phyloP scores from a whole-genome alignment of 345 rosid species.

The Sapria himalayana region DNA sequence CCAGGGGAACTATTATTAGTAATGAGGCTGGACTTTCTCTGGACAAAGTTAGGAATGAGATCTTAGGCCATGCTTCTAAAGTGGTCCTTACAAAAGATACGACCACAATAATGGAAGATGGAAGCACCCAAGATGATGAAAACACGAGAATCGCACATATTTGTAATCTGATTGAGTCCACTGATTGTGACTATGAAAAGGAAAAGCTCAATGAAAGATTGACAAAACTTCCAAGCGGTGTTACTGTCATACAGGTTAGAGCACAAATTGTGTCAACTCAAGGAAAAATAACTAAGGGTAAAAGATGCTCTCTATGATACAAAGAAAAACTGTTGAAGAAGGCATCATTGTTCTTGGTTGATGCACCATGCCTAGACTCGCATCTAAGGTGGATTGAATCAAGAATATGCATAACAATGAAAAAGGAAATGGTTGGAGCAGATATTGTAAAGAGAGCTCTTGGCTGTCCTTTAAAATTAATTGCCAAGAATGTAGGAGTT shows the following conservation, averaged over 20 bases:
- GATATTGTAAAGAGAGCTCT: no score
- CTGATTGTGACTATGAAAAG: slow-evolving; percentile 86
- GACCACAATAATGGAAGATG: slow-evolving; percentile 87
- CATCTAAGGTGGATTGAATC: no score
- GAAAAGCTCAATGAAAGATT: slow-evolving; percentile 89
- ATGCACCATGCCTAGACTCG: no score
- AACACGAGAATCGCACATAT: slow-evolving; percentile 82
- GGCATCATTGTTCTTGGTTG: no score
- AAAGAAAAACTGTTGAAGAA: no score
- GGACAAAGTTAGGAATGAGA: slow-evolving; percentile 88
- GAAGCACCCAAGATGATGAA: slow-evolving; percentile 90
- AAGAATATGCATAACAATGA: no score
- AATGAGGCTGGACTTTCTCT: slow-evolving; percentile 90
- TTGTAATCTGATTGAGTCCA: slow-evolving; percentile 78
- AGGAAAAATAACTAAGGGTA: no score
- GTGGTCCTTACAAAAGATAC: slow-evolving; percentile 89
- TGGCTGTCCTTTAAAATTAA: no score
- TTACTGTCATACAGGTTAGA: slow-evolving; percentile 83
- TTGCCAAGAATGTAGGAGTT: no score
- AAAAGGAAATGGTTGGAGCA: no score
- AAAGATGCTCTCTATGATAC: no score
- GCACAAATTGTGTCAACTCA: no score
- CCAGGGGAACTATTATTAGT: slow-evolving; percentile 83
- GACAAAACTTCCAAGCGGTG: slow-evolving; percentile 82
- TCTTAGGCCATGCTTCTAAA: slow-evolving; percentile 72